Percentiles rank a stretch among this genome's conserved stretches.
Conservation (phyloP, 768 basidiomycete genomes). For the Mycena polygramma region DNA sequence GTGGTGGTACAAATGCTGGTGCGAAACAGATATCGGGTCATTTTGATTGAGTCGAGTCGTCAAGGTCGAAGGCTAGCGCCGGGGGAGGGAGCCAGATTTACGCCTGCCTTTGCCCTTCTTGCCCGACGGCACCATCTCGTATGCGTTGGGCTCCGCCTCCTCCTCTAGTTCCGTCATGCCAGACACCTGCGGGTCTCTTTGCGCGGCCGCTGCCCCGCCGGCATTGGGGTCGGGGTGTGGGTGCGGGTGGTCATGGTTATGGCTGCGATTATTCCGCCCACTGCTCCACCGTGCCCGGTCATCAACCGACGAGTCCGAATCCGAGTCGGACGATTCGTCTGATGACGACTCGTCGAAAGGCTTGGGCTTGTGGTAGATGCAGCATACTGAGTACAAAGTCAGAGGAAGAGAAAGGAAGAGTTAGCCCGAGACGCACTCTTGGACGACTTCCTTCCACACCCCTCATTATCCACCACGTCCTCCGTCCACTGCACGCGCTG, state of each 20-base stretch:
- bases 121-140: slow-evolving; percentile 56
- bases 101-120: slow-evolving; percentile 54
- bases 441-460: slow-evolving; percentile 89
- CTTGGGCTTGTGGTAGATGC: slow-evolving; percentile 90
- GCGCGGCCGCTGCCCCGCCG: slow-evolving; percentile 24
- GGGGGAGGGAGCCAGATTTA: slow-evolving; percentile 36
- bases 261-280: slow-evolving; percentile 28
- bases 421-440: slow-evolving; percentile 75
- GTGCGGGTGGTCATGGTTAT: slow-evolving; percentile 27
- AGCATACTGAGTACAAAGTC: slow-evolving; percentile 77
- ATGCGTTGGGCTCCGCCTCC: slow-evolving; percentile 59
- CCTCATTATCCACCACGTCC: slow-evolving; percentile 92
- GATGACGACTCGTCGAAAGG: slow-evolving; percentile 85
- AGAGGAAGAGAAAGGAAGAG: not conserved
- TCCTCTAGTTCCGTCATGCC: slow-evolving; percentile 44
- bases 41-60: too few species aligned
- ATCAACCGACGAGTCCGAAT: slow-evolving; percentile 49
- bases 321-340: slow-evolving; percentile 59
- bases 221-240: slow-evolving; percentile 14
- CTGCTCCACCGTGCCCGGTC: slow-evolving; percentile 13
- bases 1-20: too few species aligned
- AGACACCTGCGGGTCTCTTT: slow-evolving; percentile 33
- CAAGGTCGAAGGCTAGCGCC: too few species aligned
- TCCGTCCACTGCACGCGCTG: slow-evolving; percentile 87
- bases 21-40: too few species aligned